Evolutionary conservation across 2,329 filamentous ascomycete genomes (phyloP).

Genomic region (Exophiala dermatitidis): DNA sequence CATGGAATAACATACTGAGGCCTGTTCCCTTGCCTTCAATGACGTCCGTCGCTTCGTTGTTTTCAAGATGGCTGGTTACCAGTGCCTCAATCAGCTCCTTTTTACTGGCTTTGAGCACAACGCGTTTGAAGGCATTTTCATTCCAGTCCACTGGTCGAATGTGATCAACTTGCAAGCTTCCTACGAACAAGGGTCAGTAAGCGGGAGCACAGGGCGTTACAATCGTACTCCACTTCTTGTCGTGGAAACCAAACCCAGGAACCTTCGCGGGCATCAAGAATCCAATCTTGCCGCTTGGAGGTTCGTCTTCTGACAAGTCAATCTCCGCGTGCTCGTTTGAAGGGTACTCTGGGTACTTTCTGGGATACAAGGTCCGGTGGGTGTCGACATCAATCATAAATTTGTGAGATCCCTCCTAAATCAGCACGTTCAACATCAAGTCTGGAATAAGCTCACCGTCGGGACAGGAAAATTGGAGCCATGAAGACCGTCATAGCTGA

Average conservation of each 20-base stretch:
- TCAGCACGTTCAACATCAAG: not conserved
- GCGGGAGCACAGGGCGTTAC: no score
- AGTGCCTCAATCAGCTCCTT: not conserved
- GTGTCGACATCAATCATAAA: conserved; percentile 1
- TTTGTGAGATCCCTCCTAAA: not conserved
- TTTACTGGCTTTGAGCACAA: not conserved
- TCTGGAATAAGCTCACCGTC: not conserved
- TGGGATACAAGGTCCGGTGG: not conserved
- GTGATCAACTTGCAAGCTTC: not conserved
- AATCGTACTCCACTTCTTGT: conserved; percentile 1
- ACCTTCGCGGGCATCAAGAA: not conserved
- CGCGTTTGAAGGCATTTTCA: conserved; percentile 1
- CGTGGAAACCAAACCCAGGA: not conserved
- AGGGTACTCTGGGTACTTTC: not conserved
- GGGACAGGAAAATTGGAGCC: not conserved
- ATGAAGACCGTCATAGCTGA: not conserved
- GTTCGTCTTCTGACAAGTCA: not conserved
- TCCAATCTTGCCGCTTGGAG: not conserved
- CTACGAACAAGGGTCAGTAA: not conserved
- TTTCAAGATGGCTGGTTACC: not conserved
- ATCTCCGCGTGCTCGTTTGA: not conserved
- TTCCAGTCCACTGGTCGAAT: not conserved
- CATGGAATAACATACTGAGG: conserved; percentile 38
- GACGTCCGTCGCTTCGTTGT: not conserved
- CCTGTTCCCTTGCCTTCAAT: conserved; percentile 48